Percentiles rank a stretch among this genome's conserved stretches.
phyloP scores from a whole-genome alignment of 1,139 yeast species.

The Pichia sp. region DNA sequence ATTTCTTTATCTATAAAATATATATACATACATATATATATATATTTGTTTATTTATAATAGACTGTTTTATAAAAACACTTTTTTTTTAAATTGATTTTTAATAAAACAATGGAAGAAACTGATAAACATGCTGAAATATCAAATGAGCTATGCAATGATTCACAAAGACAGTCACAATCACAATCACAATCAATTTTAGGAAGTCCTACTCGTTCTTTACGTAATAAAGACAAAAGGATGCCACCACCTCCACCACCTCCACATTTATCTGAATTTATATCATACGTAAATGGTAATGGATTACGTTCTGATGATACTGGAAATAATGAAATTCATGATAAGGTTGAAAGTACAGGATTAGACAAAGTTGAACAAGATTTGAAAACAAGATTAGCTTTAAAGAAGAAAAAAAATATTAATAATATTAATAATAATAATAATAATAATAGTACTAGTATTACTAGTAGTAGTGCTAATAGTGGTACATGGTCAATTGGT shows the following conservation, averaged over 20 bases:
- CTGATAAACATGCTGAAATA: too few relatives aligned
- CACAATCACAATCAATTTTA: too few relatives aligned
- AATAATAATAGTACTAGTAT: not conserved
- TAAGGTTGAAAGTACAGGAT: not conserved
- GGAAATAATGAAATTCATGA: not conserved
- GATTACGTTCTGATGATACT: not conserved
- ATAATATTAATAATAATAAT: not conserved
- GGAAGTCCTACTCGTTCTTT: slow-evolving; percentile 5
- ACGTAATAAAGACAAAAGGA: not conserved
- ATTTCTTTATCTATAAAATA: too few relatives aligned
- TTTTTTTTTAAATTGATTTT: too few relatives aligned
- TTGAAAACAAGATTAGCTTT: slow-evolving; percentile 1
- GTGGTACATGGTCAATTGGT: slow-evolving; percentile 15
- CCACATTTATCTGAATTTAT: slow-evolving; percentile 53
- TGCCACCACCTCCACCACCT: slow-evolving; percentile 30
- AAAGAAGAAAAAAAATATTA: not conserved
- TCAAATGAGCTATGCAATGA: too few relatives aligned
- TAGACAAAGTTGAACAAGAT: not conserved
- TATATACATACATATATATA: too few relatives aligned
- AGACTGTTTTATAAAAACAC: too few relatives aligned
- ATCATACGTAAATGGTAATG: slow-evolving; percentile 35
- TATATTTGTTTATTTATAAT: too few relatives aligned
- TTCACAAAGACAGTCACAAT: too few relatives aligned
- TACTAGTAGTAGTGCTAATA: not conserved
- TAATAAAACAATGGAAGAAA: too few relatives aligned